Evolutionary conservation across 164 flowering plant species (phyloP).

Genomic region (Saururus chinensis): DNA sequence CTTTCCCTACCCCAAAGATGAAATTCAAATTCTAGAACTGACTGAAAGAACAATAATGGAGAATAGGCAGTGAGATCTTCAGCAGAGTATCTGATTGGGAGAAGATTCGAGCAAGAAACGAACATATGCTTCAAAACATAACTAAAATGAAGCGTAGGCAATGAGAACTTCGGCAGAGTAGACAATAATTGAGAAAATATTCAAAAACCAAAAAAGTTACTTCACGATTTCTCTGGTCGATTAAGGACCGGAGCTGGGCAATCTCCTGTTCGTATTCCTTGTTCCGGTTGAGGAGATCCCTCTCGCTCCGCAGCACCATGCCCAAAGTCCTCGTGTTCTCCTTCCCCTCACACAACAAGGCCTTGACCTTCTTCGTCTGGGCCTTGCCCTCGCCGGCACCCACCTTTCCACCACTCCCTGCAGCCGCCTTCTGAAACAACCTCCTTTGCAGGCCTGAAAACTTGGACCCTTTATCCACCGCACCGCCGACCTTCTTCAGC

Average conservation of each 20-base stretch:
- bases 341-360: slow-evolving; percentile 60
- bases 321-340: slow-evolving; percentile 79
- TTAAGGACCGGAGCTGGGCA: slow-evolving; percentile 35
- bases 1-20: too few species aligned
- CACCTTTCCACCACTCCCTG: too few species aligned
- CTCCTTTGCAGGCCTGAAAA: slow-evolving; percentile 46
- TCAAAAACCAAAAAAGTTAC: slow-evolving; percentile 13
- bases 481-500: slow-evolving; percentile 51
- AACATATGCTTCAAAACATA: too few species aligned
- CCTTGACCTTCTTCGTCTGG: slow-evolving; percentile 29
- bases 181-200: too few species aligned
- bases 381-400: background rate
- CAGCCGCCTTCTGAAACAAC: slow-evolving; percentile 44
- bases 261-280: slow-evolving; percentile 65
- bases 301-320: slow-evolving; percentile 90
- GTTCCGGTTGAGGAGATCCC: slow-evolving; percentile 66
- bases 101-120: too few species aligned
- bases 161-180: too few species aligned
- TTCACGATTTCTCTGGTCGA: slow-evolving; percentile 54
- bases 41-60: too few species aligned
- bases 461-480: slow-evolving; percentile 19
- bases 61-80: too few species aligned
- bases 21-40: too few species aligned
- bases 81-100: too few species aligned
- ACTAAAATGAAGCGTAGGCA: too few species aligned